phyloP scores from a whole-genome alignment of 2,329 filamentous ascomycete genomes.

The Phaeosphaeria sp. region DNA sequence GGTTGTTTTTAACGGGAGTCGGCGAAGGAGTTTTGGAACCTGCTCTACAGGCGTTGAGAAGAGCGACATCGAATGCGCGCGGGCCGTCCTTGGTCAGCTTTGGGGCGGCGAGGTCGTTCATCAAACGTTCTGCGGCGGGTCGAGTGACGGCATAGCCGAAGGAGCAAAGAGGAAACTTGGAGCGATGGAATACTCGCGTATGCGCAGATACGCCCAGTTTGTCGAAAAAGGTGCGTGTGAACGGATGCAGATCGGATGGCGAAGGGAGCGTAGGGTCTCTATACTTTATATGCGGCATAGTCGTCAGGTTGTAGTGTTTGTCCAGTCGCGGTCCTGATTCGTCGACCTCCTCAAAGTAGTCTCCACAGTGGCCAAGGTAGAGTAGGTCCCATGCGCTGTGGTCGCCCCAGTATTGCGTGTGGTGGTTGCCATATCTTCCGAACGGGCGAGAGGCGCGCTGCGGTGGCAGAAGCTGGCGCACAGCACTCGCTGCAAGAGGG shows the following conservation, averaged over 20 bases:
- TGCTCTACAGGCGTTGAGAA: slow-evolving; percentile 50
- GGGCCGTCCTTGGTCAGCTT: slow-evolving; percentile 34
- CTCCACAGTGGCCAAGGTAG: slow-evolving; percentile 55
- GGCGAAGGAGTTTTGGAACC: slow-evolving; percentile 40
- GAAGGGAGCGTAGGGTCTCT: slow-evolving; percentile 47
- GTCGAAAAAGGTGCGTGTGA: slow-evolving; percentile 48
- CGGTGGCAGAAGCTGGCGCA: slow-evolving; percentile 47
- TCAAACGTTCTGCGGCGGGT: slow-evolving; percentile 46
- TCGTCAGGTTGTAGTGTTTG: slow-evolving; percentile 36
- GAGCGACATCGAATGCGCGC: slow-evolving; percentile 52
- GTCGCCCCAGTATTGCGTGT: slow-evolving; percentile 51
- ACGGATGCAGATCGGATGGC: slow-evolving; percentile 47
- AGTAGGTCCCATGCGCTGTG: slow-evolving; percentile 51
- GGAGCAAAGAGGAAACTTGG: slow-evolving; percentile 53
- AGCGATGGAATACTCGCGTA: slow-evolving; percentile 49
- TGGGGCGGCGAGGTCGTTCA: slow-evolving; percentile 48
- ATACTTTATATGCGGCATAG: slow-evolving; percentile 44
- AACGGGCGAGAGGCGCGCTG: slow-evolving; percentile 26
- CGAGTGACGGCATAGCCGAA: slow-evolving; percentile 55
- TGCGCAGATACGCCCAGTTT: slow-evolving; percentile 45
- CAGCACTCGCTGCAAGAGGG: slow-evolving; percentile 50
- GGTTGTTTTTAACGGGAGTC: slow-evolving; percentile 26
- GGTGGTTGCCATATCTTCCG: slow-evolving; percentile 24
- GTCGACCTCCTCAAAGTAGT: slow-evolving; percentile 48
- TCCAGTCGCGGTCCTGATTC: slow-evolving; percentile 36